A percentile compares a stretch with the other conserved stretches of the same genome.
Evolutionary conservation across 2,329 filamentous ascomycete genomes (phyloP).

Genomic region (Cylindrodendrum hubeiense): DNA sequence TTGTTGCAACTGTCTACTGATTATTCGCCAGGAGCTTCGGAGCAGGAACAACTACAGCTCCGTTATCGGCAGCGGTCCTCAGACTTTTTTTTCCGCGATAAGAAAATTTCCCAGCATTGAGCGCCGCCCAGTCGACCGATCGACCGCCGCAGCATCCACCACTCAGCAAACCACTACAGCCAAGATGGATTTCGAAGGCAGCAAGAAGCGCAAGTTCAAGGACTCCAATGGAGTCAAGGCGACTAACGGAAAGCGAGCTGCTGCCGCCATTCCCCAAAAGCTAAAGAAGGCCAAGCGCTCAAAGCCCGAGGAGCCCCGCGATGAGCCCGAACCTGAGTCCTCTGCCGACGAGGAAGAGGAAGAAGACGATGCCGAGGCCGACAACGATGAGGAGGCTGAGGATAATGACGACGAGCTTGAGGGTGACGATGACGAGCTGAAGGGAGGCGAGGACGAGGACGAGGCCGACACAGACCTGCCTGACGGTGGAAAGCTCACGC

Average conservation of each 20-base stretch:
- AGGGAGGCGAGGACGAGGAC: slow-evolving; percentile 47
- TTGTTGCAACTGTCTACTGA: neutral
- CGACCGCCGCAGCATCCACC: slow-evolving; percentile 19
- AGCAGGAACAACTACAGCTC: slow-evolving; percentile 31
- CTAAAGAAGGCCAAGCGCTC: slow-evolving; percentile 58
- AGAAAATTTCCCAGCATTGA: slow-evolving; percentile 40
- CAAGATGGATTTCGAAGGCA: slow-evolving; percentile 51
- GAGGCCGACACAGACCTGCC: slow-evolving; percentile 51
- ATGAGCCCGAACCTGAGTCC: slow-evolving; percentile 41
- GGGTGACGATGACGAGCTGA: slow-evolving; percentile 43
- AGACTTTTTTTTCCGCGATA: slow-evolving; percentile 44
- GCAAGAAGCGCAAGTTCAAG: slow-evolving; percentile 60
- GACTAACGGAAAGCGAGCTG: slow-evolving; percentile 38
- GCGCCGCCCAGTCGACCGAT: slow-evolving; percentile 25
- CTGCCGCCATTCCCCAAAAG: slow-evolving; percentile 49
- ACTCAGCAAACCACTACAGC: slow-evolving; percentile 23
- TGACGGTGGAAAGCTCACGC: slow-evolving; percentile 56
- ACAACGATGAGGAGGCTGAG: slow-evolving; percentile 44
- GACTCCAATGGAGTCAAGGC: slow-evolving; percentile 49
- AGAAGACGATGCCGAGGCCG: slow-evolving; percentile 44
- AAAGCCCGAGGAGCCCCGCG: slow-evolving; percentile 45
- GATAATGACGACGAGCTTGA: slow-evolving; percentile 45
- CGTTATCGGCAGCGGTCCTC: slow-evolving; percentile 37
- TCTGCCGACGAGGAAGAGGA: slow-evolving; percentile 45
- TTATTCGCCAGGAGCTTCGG: neutral